Conservation (phyloP, 2,329 filamentous ascomycete genomes). For the Cercospora sesami region DNA sequence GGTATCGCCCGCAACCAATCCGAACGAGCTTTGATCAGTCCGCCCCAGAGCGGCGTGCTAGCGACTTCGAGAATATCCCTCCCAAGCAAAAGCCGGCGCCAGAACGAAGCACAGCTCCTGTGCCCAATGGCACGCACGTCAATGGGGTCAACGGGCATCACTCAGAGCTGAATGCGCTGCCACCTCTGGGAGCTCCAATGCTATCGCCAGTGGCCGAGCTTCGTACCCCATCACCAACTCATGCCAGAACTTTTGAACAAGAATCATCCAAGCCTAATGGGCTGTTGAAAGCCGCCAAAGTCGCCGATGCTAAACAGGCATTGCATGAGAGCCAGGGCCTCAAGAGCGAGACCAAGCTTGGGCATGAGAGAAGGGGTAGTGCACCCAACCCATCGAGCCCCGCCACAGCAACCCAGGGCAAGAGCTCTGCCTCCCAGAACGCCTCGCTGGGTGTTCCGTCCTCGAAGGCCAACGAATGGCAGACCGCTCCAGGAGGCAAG, state of each 20-base stretch:
- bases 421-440: background rate
- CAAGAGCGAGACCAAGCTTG: slow-evolving; percentile 13
- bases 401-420: slow-evolving; percentile 9
- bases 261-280: slow-evolving; percentile 33
- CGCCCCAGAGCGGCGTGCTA: background rate
- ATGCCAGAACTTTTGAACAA: slow-evolving; percentile 56
- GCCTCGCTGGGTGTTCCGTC: background rate
- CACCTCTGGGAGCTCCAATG: slow-evolving; percentile 38
- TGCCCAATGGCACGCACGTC: slow-evolving; percentile 30
- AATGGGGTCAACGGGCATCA: slow-evolving; percentile 26
- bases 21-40: slow-evolving; percentile 13
- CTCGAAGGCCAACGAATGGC: slow-evolving; percentile 30
- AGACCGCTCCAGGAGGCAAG: slow-evolving; percentile 29
- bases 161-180: slow-evolving; percentile 16
- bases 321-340: slow-evolving; percentile 29
- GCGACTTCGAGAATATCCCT: slow-evolving; percentile 16
- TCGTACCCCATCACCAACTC: slow-evolving; percentile 68
- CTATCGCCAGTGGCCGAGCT: slow-evolving; percentile 75
- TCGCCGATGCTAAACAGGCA: slow-evolving; percentile 34
- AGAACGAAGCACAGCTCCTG: slow-evolving; percentile 26
- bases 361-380: slow-evolving; percentile 32
- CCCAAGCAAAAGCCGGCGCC: slow-evolving; percentile 23
- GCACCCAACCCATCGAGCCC: slow-evolving; percentile 23
- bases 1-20: slow-evolving; percentile 14
- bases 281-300: slow-evolving; percentile 32